Percentiles rank a stretch among this genome's conserved stretches.
Evolutionary conservation across 768 basidiomycete species (phyloP).

Genomic region (Termitomyces sp.): DNA sequence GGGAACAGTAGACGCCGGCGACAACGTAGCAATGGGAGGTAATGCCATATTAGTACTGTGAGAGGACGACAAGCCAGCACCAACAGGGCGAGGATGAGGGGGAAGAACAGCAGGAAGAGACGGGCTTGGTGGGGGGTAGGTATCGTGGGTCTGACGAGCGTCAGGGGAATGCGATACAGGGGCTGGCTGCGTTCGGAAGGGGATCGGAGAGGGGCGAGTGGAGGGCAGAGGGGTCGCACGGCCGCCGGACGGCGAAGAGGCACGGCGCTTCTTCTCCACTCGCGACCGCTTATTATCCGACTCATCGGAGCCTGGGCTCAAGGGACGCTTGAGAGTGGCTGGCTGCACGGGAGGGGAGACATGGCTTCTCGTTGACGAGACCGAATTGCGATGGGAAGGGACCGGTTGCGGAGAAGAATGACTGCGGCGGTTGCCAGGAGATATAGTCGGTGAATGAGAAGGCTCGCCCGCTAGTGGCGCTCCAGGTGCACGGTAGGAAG

Average conservation of each 20-base stretch:
- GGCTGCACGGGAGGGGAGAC: conserved; percentile 51
- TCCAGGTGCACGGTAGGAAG: conserved; percentile 34
- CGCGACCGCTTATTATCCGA: conserved; percentile 55
- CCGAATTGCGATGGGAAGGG: conserved; percentile 56
- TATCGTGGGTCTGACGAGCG: conserved; percentile 42
- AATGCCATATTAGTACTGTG: conserved; percentile 43
- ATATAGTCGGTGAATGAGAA: conserved; percentile 54
- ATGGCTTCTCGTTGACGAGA: conserved; percentile 61
- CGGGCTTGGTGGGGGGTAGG: conserved; percentile 43
- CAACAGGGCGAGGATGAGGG: conserved; percentile 71
- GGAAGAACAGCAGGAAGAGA: conserved; percentile 58
- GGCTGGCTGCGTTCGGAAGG: conserved; percentile 59
- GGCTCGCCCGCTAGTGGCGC: conserved; percentile 25
- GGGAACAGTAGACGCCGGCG: conserved; percentile 52
- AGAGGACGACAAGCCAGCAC: conserved; percentile 39
- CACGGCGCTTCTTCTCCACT: conserved; percentile 54
- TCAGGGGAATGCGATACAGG: conserved; percentile 64
- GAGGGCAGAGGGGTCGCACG: conserved; percentile 53
- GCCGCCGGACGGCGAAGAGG: conserved; percentile 43
- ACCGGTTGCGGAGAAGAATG: conserved; percentile 44
- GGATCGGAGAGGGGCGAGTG: conserved; percentile 63
- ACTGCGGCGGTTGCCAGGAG: conserved; percentile 49
- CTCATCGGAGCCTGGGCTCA: conserved; percentile 66
- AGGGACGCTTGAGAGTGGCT: conserved; percentile 54
- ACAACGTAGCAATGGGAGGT: conserved; percentile 67